Evolutionary conservation across 306 rosid species (phyloP), one percentile per base, ranked within the genome.

Genomic region (Carpinus fangiana): DNA sequence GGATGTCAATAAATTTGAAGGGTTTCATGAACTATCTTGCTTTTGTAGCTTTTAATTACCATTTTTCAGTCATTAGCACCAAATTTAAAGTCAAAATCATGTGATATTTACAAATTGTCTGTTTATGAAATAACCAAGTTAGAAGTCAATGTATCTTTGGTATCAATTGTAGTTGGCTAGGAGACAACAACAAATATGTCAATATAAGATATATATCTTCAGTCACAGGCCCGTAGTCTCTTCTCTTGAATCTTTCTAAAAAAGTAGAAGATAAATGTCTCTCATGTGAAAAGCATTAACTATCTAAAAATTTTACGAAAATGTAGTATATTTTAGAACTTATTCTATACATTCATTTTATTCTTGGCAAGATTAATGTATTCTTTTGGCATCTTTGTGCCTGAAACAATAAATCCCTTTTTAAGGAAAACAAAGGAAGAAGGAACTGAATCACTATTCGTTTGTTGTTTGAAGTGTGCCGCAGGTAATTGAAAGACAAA

Each of bases 401-500:
- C 34, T 31, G 1, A 2, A 31, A 31, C 34, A 31, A 31, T 31
- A 31, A 1, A 31, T 31, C 34, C 34, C 2, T 2, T 7, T 8
- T 7, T 11, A 28, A 28, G 13, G 2, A 60, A 28, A 26, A 26
- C 5, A 51, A 51, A 54, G 60, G 60, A 54, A 18, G 41, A 36
- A 62, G 1, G 20, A 62, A 62, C 12, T 62, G 20, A 62, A 23
- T 62, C 8, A 20, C 18, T 62, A 34, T 28, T 36, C 3, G 34
- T 41, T 76, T 43, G 18, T 47, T 64, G 68, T 71, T 67, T 68
- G 69, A 56, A 82, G 86, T 41, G 28, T 78, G 82, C 76, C 68
- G 73, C 51, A 77, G 76, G 53, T 78, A 12, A 53, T 82, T 64
- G 83, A 72, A 68, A 78, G 70, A 73, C 76, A 65, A 59, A 21